These are phyloP conservation scores for Pseudonitzschia multiseries DNA, from an alignment of 108 stramenopile genomes.

Conservation along the genomic window DNA sequence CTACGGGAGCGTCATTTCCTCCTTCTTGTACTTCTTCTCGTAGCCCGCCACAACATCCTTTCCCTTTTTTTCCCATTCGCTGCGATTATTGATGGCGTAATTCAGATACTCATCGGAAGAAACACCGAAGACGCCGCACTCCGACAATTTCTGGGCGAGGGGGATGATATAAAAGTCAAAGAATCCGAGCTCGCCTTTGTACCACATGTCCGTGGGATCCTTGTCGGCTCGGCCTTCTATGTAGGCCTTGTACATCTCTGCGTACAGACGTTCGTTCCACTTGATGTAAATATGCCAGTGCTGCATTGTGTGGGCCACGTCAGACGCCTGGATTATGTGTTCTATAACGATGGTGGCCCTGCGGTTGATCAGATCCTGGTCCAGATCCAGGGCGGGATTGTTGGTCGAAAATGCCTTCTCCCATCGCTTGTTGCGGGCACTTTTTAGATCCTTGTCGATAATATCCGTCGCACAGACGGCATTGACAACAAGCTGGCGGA, in stretches of 20 bases:
- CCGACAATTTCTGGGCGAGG: conserved; percentile 45
- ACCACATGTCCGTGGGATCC: conserved; percentile 43
- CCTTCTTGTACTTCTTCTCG: conserved; percentile 20
- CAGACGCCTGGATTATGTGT: conserved; percentile 57
- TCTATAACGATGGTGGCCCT: conserved; percentile 54
- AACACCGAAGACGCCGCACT: conserved; percentile 55
- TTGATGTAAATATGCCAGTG: conserved; percentile 54
- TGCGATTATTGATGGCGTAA: conserved; percentile 40
- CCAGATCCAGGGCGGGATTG: not conserved
- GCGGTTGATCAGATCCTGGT: conserved; percentile 19
- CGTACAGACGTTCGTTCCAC: conserved; percentile 53
- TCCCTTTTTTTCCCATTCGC: conserved; percentile 44
- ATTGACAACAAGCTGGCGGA: conserved; percentile 49
- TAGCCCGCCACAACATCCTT: conserved; percentile 31
- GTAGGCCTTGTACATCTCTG: conserved; percentile 42
- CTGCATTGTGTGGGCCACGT: conserved; percentile 64
- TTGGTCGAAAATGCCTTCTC: conserved; percentile 38
- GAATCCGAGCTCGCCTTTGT: conserved; percentile 47
- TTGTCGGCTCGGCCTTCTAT: conserved; percentile 30
- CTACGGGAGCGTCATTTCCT: not conserved
- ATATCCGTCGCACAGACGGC: conserved; percentile 53
- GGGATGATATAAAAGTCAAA: conserved; percentile 55
- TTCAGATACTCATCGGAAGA: conserved; percentile 39
- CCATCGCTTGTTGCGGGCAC: conserved; percentile 40
- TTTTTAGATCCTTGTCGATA: conserved; percentile 42